Conservation (phyloP, 2,329 filamentous ascomycete species). For the Scedosporium minutisporum region DNA sequence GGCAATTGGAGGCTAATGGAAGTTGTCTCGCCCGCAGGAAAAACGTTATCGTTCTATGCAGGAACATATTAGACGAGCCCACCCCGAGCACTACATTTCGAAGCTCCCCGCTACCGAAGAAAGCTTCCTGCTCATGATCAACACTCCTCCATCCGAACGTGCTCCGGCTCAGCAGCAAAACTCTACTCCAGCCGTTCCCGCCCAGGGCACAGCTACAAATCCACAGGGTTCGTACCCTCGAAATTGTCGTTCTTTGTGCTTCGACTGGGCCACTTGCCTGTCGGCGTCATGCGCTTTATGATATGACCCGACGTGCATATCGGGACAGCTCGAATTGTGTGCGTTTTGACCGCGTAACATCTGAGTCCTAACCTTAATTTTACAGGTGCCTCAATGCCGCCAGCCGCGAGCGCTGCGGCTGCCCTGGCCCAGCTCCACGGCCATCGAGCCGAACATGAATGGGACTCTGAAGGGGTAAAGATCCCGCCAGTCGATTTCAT, state of each 20-base stretch:
- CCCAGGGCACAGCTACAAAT: conserved; percentile 19
- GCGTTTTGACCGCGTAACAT: background rate
- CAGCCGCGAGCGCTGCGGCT: conserved; percentile 65
- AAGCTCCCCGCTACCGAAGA: conserved; percentile 97
- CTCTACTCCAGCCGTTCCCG: conserved; percentile 14
- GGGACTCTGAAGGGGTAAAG: conserved; percentile 65
- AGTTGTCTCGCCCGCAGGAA: conserved; percentile 50
- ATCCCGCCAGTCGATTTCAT: conserved; percentile 21
- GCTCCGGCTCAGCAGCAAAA: conserved; percentile 28
- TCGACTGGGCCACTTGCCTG: background rate
- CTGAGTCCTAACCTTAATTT: background rate
- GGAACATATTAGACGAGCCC: conserved; percentile 94
- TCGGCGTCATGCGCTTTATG: no score
- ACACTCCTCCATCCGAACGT: conserved; percentile 69
- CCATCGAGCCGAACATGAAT: conserved; percentile 65
- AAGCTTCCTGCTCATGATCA: conserved; percentile 95
- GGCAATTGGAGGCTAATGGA: background rate
- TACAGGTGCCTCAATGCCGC: conserved; percentile 4
- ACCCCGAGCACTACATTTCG: conserved; percentile 93
- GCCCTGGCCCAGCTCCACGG: conserved; percentile 75
- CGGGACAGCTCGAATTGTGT: background rate
- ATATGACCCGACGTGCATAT: background rate
- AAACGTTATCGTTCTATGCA: conserved; percentile 98
- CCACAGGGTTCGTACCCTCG: conserved; percentile 12
- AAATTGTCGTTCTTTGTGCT: conserved; percentile 7